Evolutionary conservation across 2,329 filamentous ascomycete species (phyloP), one percentile per base, ranked within the genome.

Genomic region (Fonsecaea nubica): DNA sequence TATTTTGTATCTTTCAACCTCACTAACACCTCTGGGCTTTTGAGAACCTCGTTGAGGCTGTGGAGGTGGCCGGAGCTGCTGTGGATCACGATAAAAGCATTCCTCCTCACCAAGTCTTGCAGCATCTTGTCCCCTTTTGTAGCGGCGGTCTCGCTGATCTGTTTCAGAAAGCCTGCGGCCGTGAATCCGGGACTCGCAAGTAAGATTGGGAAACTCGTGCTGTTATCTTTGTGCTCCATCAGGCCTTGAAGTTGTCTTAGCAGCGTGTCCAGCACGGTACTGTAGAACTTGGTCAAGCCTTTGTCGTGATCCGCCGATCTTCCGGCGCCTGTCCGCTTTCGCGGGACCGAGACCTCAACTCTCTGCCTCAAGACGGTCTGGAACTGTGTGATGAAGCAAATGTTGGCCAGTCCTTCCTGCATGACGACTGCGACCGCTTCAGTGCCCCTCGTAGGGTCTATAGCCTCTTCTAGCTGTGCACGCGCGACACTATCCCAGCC

Each of bases 401-500:
- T 81, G 74, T 83, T 81, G 4, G 81, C 82, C 10, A 84, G 60
- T 0, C 81, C 82, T 70, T 98, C 94, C 74, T 96, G 92, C 90
- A 99, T 94, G 30, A 98, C 91, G 0, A 98, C 90, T 0, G 95
- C 94, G 63, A 93, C 92, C 18, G 96, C 85, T 68, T 94, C 90
- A 0, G 92, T 93, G 68, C 91, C 89, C 74, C 90, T 89, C 71
- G 92, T 90, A 72, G 91, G 88, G 73, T 92, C 89, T 13, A 94
- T 85, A 0, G 93, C 90, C 76, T 97, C 92, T 64, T 86, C 84
- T 10, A 99, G 85, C 54, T 91, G 90, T 66, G 91, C 89, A 56
- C 90, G 82, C 3, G 93, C 92, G 10, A 99, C 89, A 72, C 90
- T 93, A 78, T 99, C 95, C 95, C 95, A 99, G 50, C 93, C 86